These are phyloP conservation scores for Saturnispora galanensis DNA, from an alignment of 805 yeast species.

Conservation along the genomic window DNA sequence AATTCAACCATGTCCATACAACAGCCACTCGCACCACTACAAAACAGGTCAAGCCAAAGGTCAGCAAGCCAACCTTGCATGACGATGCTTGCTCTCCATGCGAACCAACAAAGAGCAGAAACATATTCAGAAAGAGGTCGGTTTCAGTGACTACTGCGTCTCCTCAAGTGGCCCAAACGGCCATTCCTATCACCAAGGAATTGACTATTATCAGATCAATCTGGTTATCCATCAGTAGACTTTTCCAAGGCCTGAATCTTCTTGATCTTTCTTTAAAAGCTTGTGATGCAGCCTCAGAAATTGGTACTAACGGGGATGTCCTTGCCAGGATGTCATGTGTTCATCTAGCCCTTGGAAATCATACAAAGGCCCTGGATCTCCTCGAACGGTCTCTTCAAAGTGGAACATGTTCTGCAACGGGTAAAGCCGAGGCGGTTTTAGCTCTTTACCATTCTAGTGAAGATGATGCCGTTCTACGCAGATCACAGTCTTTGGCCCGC, in stretches of 20 bases:
- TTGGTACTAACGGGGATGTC: background rate
- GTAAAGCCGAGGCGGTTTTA: conserved; percentile 7
- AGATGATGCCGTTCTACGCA: background rate
- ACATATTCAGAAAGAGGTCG: background rate
- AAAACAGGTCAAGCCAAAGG: background rate
- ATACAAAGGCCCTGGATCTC: background rate
- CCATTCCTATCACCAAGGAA: conserved; percentile 16
- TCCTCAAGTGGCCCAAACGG: background rate
- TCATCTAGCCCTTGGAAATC: background rate
- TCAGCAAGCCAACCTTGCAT: background rate
- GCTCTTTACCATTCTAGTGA: background rate
- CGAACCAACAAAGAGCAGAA: conserved; percentile 4
- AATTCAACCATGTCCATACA: background rate
- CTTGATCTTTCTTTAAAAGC: conserved; percentile 14
- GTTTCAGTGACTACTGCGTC: background rate
- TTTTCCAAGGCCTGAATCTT: conserved; percentile 49
- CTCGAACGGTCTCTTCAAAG: conserved; percentile 4
- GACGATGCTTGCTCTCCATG: conserved; percentile 11
- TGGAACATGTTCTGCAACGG: background rate
- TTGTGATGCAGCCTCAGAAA: background rate
- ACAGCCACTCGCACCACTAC: background rate
- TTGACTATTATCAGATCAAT: conserved; percentile 41
- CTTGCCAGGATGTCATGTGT: conserved; percentile 9
- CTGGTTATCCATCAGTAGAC: conserved; percentile 67
- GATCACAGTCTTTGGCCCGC: conserved; percentile 1